Base-by-base conservation (phyloP, 2,329 filamentous ascomycete species). In the Pseudocercospora musae region DNA sequence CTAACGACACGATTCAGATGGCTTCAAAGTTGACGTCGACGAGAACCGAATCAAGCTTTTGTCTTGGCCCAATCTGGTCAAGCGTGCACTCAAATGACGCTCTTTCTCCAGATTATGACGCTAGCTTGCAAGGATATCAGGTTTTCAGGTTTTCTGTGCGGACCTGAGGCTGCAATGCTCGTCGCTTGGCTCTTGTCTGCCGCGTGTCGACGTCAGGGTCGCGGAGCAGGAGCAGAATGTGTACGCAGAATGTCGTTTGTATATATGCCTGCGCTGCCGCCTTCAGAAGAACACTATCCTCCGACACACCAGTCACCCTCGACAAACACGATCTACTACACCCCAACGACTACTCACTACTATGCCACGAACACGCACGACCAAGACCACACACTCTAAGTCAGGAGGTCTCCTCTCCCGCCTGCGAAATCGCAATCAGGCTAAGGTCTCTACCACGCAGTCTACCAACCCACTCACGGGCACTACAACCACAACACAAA, bases 351-450 rank as follows among this genome's bases (percentile, higher is more conserved):
- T 52, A 54, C 37, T 3, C 23, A 53, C 52, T 59, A 53, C 52
- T 59, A 72, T 69, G 67, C 68, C 62, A 52, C 66, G 62, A 76
- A 52, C 50, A 40, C 53, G 49, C 64, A 77, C 78, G 49, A 72
- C 77, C 44, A 79, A 76, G 37, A 81, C 48, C 11, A 27, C 48
- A 2, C 15, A 25, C 20, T n/a, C 48, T 15, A n/a, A 25, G 21
- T 29, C 21, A 25, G 48, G 48, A 23, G 48, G 48, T 37, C 76
- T 87, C 52, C 81, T 85, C 77, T 81, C 81, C 57, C 81, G 83
- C 59, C 80, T 87, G 13, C 77, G 81, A 74, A 72, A 74, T 76
- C 66, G 75, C 70, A 77, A 75, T 20, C 75, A 73, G 70, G 76
- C 76, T 10, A 78, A 74, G 23, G 76, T 73, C 29, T 78, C 77